Evolutionary conservation across 495 filamentous ascomycete species (phyloP).

Genomic region (Penicillium mononematosum): DNA sequence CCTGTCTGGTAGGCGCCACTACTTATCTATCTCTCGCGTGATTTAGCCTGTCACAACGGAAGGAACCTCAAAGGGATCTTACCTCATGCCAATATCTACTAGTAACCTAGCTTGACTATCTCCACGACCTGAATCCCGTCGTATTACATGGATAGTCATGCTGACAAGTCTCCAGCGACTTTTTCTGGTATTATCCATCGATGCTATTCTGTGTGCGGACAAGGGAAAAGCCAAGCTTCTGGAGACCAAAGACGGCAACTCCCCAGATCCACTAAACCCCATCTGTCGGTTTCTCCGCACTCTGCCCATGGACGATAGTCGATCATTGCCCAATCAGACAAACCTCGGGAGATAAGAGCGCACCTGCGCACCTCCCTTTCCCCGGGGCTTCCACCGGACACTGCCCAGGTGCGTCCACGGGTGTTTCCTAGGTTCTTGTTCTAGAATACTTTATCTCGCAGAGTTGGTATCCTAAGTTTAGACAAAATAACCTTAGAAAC

Average conservation of each 20-base stretch:
- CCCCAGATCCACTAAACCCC: slow-evolving; percentile 17
- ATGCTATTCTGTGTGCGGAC: neutral
- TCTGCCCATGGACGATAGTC: slow-evolving; percentile 17
- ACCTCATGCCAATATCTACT: neutral
- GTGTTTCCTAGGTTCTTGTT: too few species aligned
- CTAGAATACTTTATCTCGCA: neutral
- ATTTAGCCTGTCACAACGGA: slow-evolving; percentile 24
- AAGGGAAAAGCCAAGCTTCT: slow-evolving; percentile 16
- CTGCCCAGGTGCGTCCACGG: too few species aligned
- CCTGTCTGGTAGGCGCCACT: neutral
- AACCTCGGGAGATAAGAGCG: slow-evolving; percentile 8
- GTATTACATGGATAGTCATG: neutral
- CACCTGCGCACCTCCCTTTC: neutral
- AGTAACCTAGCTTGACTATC: neutral
- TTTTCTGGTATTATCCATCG: neutral
- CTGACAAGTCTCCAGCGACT: neutral
- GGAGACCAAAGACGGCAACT: slow-evolving; percentile 8
- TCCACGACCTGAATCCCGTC: neutral
- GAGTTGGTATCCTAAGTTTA: neutral
- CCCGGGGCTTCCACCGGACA: too few species aligned
- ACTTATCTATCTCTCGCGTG: slow-evolving; percentile 22
- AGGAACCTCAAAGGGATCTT: slow-evolving; percentile 12
- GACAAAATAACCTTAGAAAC: neutral
- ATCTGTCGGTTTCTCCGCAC: slow-evolving; percentile 27
- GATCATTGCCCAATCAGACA: slow-evolving; percentile 18